A percentile compares a stretch with the other conserved stretches of the same genome.
These are phyloP conservation scores for Teratosphaeria nubilosa DNA, from an alignment of 2,329 filamentous ascomycete species.

Conservation along the genomic window DNA sequence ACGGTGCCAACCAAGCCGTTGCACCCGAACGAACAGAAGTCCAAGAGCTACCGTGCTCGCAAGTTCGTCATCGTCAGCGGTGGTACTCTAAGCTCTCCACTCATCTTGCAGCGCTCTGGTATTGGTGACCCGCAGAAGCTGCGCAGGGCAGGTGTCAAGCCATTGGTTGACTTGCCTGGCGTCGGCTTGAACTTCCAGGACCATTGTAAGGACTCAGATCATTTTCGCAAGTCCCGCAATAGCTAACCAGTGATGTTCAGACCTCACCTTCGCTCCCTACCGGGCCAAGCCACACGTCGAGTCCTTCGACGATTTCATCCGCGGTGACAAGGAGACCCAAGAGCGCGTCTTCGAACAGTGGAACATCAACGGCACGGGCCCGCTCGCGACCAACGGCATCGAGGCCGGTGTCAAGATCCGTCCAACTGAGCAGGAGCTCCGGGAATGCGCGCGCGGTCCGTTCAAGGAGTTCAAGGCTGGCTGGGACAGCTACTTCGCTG, in stretches of 20 bases:
- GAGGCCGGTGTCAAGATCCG: conserved; percentile 70
- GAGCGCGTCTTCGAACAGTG: conserved; percentile 52
- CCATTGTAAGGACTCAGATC: conserved; percentile 35
- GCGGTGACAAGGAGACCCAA: conserved; percentile 62
- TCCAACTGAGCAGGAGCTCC: conserved; percentile 57
- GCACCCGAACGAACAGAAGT: conserved; percentile 40
- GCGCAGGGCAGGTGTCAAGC: conserved; percentile 56
- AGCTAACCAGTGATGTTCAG: conserved; percentile 31
- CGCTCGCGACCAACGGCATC: conserved; percentile 67
- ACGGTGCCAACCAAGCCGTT: conserved; percentile 63
- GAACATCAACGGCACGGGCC: conserved; percentile 69
- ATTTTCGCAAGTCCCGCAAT: neutral
- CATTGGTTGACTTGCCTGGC: conserved; percentile 59
- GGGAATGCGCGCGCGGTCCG: conserved; percentile 61
- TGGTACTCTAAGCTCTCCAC: conserved; percentile 62
- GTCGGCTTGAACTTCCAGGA: conserved; percentile 71
- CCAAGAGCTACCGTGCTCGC: conserved; percentile 54
- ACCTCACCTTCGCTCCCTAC: conserved; percentile 60
- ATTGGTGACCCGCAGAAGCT: conserved; percentile 64
- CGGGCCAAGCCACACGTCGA: conserved; percentile 66
- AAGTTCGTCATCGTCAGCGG: conserved; percentile 66
- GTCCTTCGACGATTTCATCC: conserved; percentile 70
- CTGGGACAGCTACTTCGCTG: conserved; percentile 74
- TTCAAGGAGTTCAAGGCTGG: conserved; percentile 50
- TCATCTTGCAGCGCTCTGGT: conserved; percentile 66